Evolutionary conservation across 768 basidiomycete genomes (phyloP).

Genomic region (Russula sp.): DNA sequence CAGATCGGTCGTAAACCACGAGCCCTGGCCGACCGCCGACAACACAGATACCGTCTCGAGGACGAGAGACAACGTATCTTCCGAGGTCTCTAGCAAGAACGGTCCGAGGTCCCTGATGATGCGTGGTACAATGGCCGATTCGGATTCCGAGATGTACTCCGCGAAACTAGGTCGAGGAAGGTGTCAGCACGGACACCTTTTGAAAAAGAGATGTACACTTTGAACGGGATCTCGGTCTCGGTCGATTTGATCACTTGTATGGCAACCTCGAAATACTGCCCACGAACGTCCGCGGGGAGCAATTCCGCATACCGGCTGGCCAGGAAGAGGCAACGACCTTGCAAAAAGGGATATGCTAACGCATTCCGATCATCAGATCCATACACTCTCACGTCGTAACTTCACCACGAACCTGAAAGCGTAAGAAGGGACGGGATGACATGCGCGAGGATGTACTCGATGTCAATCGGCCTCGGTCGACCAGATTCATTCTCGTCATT

Average conservation of each 20-base stretch:
- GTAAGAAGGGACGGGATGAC: conserved; percentile 72
- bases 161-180: conserved; percentile 53
- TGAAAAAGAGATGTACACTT: conserved; percentile 42
- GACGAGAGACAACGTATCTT: conserved; percentile 84
- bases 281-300: too few species aligned
- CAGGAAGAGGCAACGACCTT: too few species aligned
- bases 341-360: too few species aligned
- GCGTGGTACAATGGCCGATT: conserved; percentile 58
- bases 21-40: conserved; percentile 61
- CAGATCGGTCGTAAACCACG: conserved; percentile 64
- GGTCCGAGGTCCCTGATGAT: conserved; percentile 80
- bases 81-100: conserved; percentile 69
- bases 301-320: conserved; percentile 16
- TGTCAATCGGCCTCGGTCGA: conserved; percentile 63
- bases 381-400: neutral
- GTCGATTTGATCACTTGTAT: conserved; percentile 26
- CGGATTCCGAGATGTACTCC: conserved; percentile 51
- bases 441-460: conserved; percentile 65
- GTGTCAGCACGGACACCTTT: neutral
- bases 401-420: conserved; percentile 51
- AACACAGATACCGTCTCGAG: conserved; percentile 80
- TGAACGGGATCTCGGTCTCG: conserved; percentile 75
- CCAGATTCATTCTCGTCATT: conserved; percentile 69
- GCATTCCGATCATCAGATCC: neutral
- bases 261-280: too few species aligned